These are phyloP conservation scores for Cladosporium phlei DNA, from an alignment of 2,329 filamentous ascomycete genomes.

Conservation along the genomic window DNA sequence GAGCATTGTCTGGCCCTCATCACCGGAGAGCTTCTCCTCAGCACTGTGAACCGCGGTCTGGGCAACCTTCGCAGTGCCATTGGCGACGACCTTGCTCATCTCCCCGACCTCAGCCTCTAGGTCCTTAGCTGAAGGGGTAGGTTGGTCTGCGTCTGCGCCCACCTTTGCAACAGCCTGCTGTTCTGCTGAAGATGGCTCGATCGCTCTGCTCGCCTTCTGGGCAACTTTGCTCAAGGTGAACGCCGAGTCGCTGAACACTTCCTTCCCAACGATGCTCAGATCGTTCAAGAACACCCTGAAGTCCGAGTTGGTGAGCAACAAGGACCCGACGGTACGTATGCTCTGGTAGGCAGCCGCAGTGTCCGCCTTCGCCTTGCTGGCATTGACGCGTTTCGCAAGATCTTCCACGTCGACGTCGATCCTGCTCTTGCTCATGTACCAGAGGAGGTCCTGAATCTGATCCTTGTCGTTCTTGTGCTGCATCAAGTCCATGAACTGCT, in stretches of 20 bases:
- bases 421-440: slow-evolving; percentile 73
- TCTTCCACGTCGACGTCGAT: slow-evolving; percentile 64
- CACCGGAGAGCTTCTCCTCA: slow-evolving; percentile 66
- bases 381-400: slow-evolving; percentile 56
- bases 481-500: slow-evolving; percentile 75
- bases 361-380: slow-evolving; percentile 64
- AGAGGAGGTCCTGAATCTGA: slow-evolving; percentile 87
- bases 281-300: slow-evolving; percentile 84
- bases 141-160: slow-evolving; percentile 45
- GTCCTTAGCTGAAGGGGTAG: slow-evolving; percentile 56
- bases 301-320: slow-evolving; percentile 86
- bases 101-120: slow-evolving; percentile 48
- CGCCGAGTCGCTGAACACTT: slow-evolving; percentile 83
- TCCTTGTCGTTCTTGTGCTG: slow-evolving; percentile 77
- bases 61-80: slow-evolving; percentile 43
- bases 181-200: slow-evolving; percentile 64
- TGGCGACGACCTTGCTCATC: slow-evolving; percentile 42
- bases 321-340: slow-evolving; percentile 71
- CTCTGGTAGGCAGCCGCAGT: slow-evolving; percentile 73
- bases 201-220: slow-evolving; percentile 64
- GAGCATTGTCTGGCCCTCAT: slow-evolving; percentile 68
- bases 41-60: slow-evolving; percentile 64
- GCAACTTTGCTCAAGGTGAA: slow-evolving; percentile 73
- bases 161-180: slow-evolving; percentile 51
- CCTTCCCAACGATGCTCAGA: slow-evolving; percentile 68